A percentile compares a stretch with the other conserved stretches of the same genome.
Evolutionary conservation across 2,329 filamentous ascomycete genomes (phyloP).

Genomic region (Neurospora crassa): DNA sequence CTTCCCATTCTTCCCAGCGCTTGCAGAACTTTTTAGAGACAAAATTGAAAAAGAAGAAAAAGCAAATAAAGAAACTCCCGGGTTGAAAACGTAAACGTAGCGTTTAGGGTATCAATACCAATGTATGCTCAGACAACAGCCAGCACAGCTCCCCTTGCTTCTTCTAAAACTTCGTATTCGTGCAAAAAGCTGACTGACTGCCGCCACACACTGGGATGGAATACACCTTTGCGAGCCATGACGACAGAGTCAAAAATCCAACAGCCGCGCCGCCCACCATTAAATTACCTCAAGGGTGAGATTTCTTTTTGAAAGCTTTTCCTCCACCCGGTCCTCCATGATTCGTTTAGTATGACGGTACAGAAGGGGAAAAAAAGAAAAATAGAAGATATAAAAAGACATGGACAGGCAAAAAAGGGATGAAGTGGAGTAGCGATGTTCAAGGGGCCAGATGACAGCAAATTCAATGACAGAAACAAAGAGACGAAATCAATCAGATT

Average conservation of each 20-base stretch:
- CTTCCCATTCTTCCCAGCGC: background rate
- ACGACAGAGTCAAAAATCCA: background rate
- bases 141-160: background rate
- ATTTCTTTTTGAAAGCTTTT: background rate
- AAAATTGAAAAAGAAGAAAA: background rate
- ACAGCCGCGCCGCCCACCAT: background rate
- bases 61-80: too few relatives aligned
- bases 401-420: background rate
- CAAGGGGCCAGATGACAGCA: background rate
- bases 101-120: background rate
- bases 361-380: too few relatives aligned
- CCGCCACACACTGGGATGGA: background rate
- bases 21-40: background rate
- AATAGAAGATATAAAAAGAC: background rate
- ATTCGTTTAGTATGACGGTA: background rate
- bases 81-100: background rate
- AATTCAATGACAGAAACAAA: background rate
- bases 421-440: background rate
- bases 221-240: background rate
- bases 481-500: background rate
- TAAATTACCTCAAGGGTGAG: background rate
- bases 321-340: background rate
- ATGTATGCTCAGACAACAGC: background rate
- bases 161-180: background rate
- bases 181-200: background rate